Conservation (phyloP, 2,329 filamentous ascomycete species). For the Colletotrichum caudatum region DNA sequence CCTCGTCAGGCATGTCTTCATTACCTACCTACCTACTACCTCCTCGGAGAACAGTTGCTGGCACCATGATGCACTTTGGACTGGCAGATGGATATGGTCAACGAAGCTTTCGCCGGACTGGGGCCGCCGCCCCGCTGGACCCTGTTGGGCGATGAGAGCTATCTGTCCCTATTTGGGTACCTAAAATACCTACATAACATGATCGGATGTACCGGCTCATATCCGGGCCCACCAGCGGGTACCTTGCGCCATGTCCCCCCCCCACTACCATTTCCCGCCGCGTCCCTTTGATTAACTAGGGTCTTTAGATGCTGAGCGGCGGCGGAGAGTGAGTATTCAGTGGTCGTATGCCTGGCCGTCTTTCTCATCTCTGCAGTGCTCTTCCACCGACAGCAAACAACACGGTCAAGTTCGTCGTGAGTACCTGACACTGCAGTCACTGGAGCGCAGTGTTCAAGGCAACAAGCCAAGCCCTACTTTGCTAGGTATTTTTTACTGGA, state of each 20-base stretch:
- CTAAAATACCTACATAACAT: not conserved
- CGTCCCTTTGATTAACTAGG: not conserved
- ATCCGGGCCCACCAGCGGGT: constrained; percentile 21
- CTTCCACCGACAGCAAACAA: not conserved
- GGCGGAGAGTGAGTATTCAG: not conserved
- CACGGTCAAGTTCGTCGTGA: not conserved
- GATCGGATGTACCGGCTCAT: constrained; percentile 15
- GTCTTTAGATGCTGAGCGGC: not conserved
- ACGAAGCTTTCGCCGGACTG: constrained; percentile 6
- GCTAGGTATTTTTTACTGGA: not conserved
- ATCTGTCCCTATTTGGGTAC: not conserved
- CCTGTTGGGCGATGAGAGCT: constrained; percentile 18
- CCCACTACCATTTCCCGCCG: not conserved
- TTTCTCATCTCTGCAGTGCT: not conserved
- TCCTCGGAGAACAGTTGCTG: not conserved
- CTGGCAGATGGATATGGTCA: constrained; percentile 2
- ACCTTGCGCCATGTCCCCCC: constrained; percentile 4
- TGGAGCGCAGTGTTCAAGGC: too few relatives aligned
- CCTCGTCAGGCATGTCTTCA: too few relatives aligned
- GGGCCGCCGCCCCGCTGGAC: constrained; percentile 20
- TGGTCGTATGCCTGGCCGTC: not conserved
- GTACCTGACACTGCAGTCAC: not conserved
- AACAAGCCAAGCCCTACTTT: too few relatives aligned
- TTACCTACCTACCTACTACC: too few relatives aligned
- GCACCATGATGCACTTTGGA: not conserved